Base-by-base conservation (phyloP, 768 basidiomycete genomes). In the Hydnomerulius pinastri region DNA sequence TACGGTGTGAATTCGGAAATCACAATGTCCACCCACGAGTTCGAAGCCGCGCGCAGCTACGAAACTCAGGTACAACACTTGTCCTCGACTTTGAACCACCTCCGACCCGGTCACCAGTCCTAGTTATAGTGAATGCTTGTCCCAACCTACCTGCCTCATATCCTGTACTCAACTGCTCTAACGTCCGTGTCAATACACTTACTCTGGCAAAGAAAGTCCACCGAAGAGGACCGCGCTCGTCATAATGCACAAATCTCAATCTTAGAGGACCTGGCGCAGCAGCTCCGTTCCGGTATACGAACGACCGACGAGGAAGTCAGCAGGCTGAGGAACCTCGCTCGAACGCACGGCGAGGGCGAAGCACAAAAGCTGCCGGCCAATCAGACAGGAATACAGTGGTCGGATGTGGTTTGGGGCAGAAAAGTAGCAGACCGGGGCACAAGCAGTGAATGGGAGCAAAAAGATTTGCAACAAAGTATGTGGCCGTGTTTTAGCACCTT, bases 181-280 rank as follows among this genome's bases (percentile, higher is more conserved):
- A 81, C 79, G 40, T 86, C 86, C 20, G 64, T 87, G 52, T 81
- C 85, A 24, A 81, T 86, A 49, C 86, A 90, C 66, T 71, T 86
- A 23, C 74, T 87, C 32, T 74, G 69, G 60, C 76, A 80, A 45
- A 75, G 81, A 51, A 78, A 73, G 42, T 58, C 60, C 0, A 71
- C 74, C 29, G 77, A 75, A 39, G 81, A 81, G 36, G 81, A 86
- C 50, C 77, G 77, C 36, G 73, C 80, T 13, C 78, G 78, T 21
- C 61, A 77, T 36, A 65, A 75, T 44, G 84, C 86, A 4, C 84
- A 79, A 50, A 72, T 81, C 32, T 80, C 85, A 18, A 80, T 90
- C 54, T 73, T 90, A 49, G 76, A 82, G 49, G 80, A 81, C 44
- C 75, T 87, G 46, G 73, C 73, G 6, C 68, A 73, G 21, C 80